Conservation (phyloP, 345 rosid genomes). For the Arabis alpina region DNA sequence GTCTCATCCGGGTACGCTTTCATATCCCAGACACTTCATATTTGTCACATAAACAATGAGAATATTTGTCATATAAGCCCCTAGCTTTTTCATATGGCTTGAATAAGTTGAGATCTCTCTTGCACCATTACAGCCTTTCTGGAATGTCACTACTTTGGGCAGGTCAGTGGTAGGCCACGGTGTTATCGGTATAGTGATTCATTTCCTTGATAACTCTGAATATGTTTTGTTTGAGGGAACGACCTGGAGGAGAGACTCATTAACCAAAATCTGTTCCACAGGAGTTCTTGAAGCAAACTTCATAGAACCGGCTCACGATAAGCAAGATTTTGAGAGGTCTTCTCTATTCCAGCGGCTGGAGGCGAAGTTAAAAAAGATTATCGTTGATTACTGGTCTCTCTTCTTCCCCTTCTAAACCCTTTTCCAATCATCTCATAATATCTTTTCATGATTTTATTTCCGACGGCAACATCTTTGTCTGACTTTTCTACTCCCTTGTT, state of each 20-base stretch:
- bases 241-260: conserved; percentile 27
- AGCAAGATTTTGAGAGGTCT: conserved; percentile 97
- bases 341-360: conserved; percentile 74
- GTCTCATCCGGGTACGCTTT: conserved; percentile 80
- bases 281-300: conserved; percentile 98
- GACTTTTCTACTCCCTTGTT: conserved; percentile 25
- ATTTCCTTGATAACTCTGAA: conserved; percentile 31
- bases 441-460: neutral
- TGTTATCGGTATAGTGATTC: conserved; percentile 65
- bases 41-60: neutral
- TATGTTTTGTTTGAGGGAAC: conserved; percentile 18
- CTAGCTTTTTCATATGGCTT: conserved; percentile 22
- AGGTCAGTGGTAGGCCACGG: conserved; percentile 65
- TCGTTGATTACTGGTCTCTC: conserved; percentile 74
- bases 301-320: conserved; percentile 96
- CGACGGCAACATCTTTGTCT: neutral
- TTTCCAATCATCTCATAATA: neutral
- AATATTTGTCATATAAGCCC: neutral
- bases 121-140: conserved; percentile 72
- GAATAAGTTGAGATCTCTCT: conserved; percentile 31
- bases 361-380: conserved; percentile 68
- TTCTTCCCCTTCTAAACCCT: conserved; percentile 22
- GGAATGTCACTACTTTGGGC: conserved; percentile 68
- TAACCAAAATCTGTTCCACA: conserved; percentile 42
- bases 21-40: neutral